Evolutionary conservation across 768 basidiomycete genomes (phyloP).

Genomic region (Tulasnella sp.): DNA sequence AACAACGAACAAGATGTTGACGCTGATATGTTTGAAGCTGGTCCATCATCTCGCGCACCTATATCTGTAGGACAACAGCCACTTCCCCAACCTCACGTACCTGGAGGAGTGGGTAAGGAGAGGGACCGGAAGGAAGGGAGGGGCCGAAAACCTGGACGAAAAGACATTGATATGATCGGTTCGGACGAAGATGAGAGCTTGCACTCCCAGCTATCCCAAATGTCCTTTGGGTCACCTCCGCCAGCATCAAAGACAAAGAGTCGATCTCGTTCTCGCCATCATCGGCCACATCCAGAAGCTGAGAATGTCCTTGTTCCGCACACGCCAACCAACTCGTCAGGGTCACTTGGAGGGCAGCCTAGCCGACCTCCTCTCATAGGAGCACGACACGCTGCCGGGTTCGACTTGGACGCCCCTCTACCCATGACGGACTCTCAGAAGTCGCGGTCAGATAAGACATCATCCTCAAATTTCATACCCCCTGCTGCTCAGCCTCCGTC

Average conservation of each 20-base stretch:
- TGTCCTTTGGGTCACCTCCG: slow-evolving; percentile 4
- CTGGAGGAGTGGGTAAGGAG: too few relatives aligned
- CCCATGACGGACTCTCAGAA: slow-evolving; percentile 3
- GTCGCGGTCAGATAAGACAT: neutral
- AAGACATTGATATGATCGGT: too few relatives aligned
- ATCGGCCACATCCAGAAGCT: neutral
- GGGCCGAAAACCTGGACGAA: neutral
- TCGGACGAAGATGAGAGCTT: slow-evolving; percentile 2
- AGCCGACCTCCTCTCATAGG: neutral
- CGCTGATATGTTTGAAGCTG: too few relatives aligned
- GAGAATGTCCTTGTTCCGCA: neutral
- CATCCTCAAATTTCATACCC: neutral
- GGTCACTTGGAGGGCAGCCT: neutral
- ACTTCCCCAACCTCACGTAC: too few relatives aligned
- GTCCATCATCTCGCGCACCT: too few relatives aligned
- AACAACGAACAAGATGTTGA: too few relatives aligned
- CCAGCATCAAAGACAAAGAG: too few relatives aligned
- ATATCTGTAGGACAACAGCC: too few relatives aligned
- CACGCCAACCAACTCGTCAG: neutral
- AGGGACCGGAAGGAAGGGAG: neutral
- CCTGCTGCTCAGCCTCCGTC: neutral
- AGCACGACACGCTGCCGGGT: neutral
- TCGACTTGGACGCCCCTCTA: slow-evolving; percentile 4
- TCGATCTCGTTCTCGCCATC: too few relatives aligned
- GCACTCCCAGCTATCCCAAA: slow-evolving; percentile 5